A percentile compares a stretch with the other conserved stretches of the same genome.
phyloP scores from a whole-genome alignment of 2,329 filamentous ascomycete species.

The Xylaria sp. region DNA sequence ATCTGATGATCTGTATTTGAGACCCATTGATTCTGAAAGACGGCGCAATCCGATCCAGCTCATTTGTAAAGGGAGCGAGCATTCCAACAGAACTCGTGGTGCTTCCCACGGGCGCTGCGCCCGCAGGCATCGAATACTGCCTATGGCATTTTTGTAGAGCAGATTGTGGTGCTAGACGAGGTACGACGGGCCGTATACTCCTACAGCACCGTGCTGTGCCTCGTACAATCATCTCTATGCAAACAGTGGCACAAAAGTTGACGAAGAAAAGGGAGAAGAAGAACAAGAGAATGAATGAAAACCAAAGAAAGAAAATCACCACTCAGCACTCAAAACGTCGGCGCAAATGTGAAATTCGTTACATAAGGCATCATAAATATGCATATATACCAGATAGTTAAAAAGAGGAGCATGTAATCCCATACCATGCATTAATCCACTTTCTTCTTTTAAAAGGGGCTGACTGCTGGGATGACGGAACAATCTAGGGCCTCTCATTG shows the following conservation, averaged over 20 bases:
- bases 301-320: background rate
- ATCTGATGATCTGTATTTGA: slow-evolving; percentile 71
- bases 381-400: background rate
- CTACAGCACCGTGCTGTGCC: slow-evolving; percentile 28
- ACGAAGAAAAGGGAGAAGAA: background rate
- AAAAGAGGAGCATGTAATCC: background rate
- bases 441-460: no score
- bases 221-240: slow-evolving; percentile 28
- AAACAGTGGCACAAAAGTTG: background rate
- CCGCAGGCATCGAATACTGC: slow-evolving; percentile 38
- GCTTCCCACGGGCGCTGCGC: slow-evolving; percentile 23
- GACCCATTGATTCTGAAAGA: slow-evolving; percentile 80
- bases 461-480: background rate
- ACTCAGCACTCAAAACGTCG: background rate
- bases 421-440: background rate
- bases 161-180: slow-evolving; percentile 20
- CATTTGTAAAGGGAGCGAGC: slow-evolving; percentile 53
- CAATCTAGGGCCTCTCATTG: background rate
- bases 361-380: background rate
- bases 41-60: slow-evolving; percentile 86
- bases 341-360: background rate
- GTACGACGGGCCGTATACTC: slow-evolving; percentile 25
- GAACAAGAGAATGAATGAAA: background rate
- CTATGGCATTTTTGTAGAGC: slow-evolving; percentile 34
- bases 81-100: slow-evolving; percentile 35